Percentiles rank a stretch among this genome's conserved stretches.
phyloP scores from a whole-genome alignment of 1,284 basidiomycete species.

The Schizophyllum amplum region DNA sequence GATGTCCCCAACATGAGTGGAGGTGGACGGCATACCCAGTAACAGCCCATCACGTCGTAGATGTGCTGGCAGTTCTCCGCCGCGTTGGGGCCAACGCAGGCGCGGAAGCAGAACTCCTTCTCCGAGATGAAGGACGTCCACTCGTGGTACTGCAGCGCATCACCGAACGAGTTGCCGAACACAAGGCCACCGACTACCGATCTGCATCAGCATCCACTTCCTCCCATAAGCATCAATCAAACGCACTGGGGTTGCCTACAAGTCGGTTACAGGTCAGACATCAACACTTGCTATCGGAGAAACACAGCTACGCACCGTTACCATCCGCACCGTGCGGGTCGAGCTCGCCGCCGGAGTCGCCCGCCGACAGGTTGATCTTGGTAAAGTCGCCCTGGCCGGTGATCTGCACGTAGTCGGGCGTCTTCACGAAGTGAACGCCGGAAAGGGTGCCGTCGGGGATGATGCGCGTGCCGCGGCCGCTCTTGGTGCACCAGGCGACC shows the following conservation, averaged over 20 bases:
- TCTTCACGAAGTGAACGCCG: constrained; percentile 61
- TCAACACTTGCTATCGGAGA: background rate
- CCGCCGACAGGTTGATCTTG: constrained; percentile 44
- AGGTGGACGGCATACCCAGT: constrained; percentile 29
- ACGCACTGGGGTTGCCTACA: constrained; percentile 37
- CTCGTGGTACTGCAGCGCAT: constrained; percentile 42
- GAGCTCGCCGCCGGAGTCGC: constrained; percentile 56
- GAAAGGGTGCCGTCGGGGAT: constrained; percentile 56
- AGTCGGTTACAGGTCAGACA: no score
- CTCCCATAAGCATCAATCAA: background rate
- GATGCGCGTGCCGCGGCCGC: constrained; percentile 54
- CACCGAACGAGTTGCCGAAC: constrained; percentile 47
- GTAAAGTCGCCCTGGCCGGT: constrained; percentile 56
- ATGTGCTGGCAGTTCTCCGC: constrained; percentile 49
- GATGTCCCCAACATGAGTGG: background rate
- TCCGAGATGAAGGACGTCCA: constrained; percentile 50
- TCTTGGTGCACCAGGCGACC: constrained; percentile 72
- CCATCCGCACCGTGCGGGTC: constrained; percentile 54
- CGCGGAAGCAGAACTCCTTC: constrained; percentile 55
- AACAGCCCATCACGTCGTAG: constrained; percentile 49
- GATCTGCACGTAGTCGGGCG: constrained; percentile 60
- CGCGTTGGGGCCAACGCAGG: constrained; percentile 49
- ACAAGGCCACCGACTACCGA: constrained; percentile 45
- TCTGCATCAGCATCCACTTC: constrained; percentile 9
- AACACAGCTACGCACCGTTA: no score